Base-by-base conservation (phyloP, 257 asterid genomes). In the Thymus mandschuricus region DNA sequence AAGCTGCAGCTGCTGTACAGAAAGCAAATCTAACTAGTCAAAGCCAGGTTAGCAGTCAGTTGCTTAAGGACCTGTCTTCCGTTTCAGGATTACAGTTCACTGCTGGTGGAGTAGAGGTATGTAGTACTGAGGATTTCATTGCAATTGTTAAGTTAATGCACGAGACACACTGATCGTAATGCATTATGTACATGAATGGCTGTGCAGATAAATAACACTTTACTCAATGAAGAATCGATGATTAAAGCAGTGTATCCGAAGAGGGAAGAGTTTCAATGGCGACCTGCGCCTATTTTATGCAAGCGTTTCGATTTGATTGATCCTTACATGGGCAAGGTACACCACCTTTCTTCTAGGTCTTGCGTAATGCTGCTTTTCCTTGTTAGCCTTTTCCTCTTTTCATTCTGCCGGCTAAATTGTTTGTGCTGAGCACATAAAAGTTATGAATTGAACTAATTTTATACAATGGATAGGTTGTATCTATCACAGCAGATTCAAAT, bases 321-420 rank as follows among this genome's bases (percentile, higher is more conserved):
- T 81, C 98, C 98, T 81, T 86, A 81, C 85, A 86, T 94, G 95
- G 97, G 98, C 75, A 91, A 94, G 98, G 98, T 94, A 85, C 43
- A 66, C 41, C 55, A 10, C 52, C 29, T 63, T 50, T 50, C 46
- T 45, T 1, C 15, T 15, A 3, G 15, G 8, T 58, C 41, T 68
- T 64, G 51, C 28, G 38, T 43, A 6, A 40, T 75, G n/a, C 63
- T 56, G 34, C 11, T 27, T 15, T 30, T 6, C 33, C 10, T 44
- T 71, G 34, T n/a, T 27, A 6, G 55, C 6, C n/a, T 49, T 49
- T 12, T 66, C 41, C 45, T 8, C n/a, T 30, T 46, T 71, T 10
- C 33, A 10, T 59, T 60, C 57, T 35, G 6, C 7, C 6, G 41
- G 41, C 41, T 38, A 38, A 38, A 38, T 38, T 38, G 41, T 38